Base-by-base conservation (phyloP, 2,329 filamentous ascomycete genomes). In the Phaeoacremonium minimum region DNA sequence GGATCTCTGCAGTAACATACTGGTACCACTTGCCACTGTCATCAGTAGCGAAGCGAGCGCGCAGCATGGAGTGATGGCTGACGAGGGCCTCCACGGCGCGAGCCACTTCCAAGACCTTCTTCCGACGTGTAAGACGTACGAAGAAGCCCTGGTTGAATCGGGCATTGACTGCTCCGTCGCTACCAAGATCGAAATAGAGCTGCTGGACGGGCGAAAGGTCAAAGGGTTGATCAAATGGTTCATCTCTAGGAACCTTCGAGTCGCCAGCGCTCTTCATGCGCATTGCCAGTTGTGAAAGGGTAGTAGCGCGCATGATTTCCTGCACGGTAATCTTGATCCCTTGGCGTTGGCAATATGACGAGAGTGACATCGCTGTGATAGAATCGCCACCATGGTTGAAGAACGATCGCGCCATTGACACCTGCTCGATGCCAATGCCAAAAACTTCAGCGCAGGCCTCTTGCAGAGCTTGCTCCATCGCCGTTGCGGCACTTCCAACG, bases 301-400 rank as follows among this genome's bases (percentile, higher is more conserved):
- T 49, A 14, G 49, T 50, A 22, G 43, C 38, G 12, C 47, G 46
- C 44, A 73, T 66, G 15, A 71, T 61, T 12, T 67, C 57, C 1
- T 64, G 59, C 1, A 72, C 67, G 2, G 53, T 61, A 8, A 73
- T 34, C 1, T 50, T 40, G 15, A 69, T 45, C 1, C 59, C 60
- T 12, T 59, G 50, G 16, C 55, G 52, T 29, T 64, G 53, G 9
- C 61, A 60, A 17, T 57, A 54, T n/a, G 63, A 56, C 12, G 70
- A 67, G 5, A 74, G 45, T 31, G 61, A 65, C 62, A 73, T 75
- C 2, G 67, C 67, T 3, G 56, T 41, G 4, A 71, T 58, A 1
- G 68, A 71, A 44, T 71, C 64, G 15, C 69, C 69, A 6, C 69
- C 68, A 0, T 70, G 55, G 1, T 54, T 54, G 52, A 71, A 69